phyloP scores from a whole-genome alignment of 306 rosid genomes.

The Luffa acutangula region DNA sequence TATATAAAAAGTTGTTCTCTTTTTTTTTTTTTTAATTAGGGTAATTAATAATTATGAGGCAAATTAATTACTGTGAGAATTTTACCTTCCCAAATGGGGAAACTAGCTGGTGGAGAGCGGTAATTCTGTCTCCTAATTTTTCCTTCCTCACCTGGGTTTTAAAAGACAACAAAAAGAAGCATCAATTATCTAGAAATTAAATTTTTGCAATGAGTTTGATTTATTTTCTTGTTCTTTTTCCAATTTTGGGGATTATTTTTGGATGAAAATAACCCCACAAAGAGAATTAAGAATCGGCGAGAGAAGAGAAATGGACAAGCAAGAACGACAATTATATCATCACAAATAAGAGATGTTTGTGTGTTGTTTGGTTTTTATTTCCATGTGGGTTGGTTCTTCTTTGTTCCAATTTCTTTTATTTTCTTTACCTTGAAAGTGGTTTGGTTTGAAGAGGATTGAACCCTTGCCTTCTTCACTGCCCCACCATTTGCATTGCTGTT shows the following conservation, averaged over 20 bases:
- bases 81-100: slow-evolving; percentile 97
- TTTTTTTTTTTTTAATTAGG: neutral
- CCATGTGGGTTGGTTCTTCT: neutral
- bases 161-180: slow-evolving; percentile 1
- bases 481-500: slow-evolving; percentile 78
- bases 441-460: slow-evolving; percentile 69
- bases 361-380: slow-evolving; percentile 14
- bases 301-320: slow-evolving; percentile 37
- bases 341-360: slow-evolving; percentile 23
- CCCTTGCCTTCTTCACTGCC: slow-evolving; percentile 86
- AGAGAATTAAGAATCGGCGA: neutral
- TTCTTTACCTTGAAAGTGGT: slow-evolving; percentile 76
- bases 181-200: neutral
- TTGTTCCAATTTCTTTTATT: neutral
- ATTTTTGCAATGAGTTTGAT: neutral
- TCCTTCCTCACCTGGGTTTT: slow-evolving; percentile 88
- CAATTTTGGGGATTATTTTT: neutral
- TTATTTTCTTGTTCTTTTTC: neutral
- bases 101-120: slow-evolving; percentile 95
- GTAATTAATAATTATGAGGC: neutral
- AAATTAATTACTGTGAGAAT: neutral
- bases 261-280: slow-evolving; percentile 4
- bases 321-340: slow-evolving; percentile 62
- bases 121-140: slow-evolving; percentile 97
- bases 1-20: neutral